Evolutionary conservation across 805 yeast genomes (phyloP), one percentile per base, ranked within the genome.

Genomic region (Teunomyces funiuensis): DNA sequence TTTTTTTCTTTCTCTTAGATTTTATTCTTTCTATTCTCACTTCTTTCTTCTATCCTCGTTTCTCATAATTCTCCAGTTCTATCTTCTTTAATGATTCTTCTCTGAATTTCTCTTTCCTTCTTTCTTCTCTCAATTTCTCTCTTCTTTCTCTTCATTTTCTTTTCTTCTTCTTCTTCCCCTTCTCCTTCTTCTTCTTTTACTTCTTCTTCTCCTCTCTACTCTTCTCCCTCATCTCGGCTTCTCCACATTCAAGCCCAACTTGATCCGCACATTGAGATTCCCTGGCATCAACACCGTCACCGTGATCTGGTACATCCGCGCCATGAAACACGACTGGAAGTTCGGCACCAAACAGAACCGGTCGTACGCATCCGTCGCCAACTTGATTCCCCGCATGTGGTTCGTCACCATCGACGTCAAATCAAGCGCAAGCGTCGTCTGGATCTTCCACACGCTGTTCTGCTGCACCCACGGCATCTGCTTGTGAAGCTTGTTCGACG

Each of bases 301-400:
- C 36, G 52, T 54, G 8, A 67, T 40, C 41, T 64, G 63, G 47
- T 69, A 69, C 29, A 65, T 36, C 28, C 74, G 48, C 1, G 60
- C 55, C 43, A 63, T 33, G 34, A 51, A 48, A 42, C 74, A 68
- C 22, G 59, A 53, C 45, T 69, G 74, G 51, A 69, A 69, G 41
- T 58, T 57, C n/a, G 74, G 73, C 25, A 65, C 66, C 30, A 69
- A 51, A 29, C 57, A 54, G 41, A 58, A 63, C 16, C 46, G 41
- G 37, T 66, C 64, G 26, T 45, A 61, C 4, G 53, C 45, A 11
- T 26, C 13, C 3, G 31, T 18, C 5, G 33, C 33, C 27, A 26
- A 17, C 6, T 16, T 14, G 27, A 26, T 43, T 36, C 29, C 25
- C 34, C 20, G 15, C 3, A 41, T 45, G 14, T 52, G 52, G 31